Evolutionary conservation across 2,329 filamentous ascomycete genomes (phyloP), one percentile per base, ranked within the genome.

Genomic region (Cladosporium colombiae): DNA sequence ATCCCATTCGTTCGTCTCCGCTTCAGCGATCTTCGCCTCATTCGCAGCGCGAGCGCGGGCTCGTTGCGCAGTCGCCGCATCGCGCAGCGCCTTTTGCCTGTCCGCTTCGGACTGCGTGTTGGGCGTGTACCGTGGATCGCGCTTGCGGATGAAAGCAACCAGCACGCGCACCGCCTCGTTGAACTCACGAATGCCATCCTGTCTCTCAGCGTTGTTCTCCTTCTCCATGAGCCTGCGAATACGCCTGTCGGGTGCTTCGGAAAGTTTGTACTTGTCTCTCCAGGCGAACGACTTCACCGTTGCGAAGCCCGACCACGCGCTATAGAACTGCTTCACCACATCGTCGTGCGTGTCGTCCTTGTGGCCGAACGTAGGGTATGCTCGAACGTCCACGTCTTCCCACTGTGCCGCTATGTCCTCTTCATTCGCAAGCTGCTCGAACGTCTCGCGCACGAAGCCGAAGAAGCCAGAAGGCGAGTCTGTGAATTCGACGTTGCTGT

Each of bases 101-200:
- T 97, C 91, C 13, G 87, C 88, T 72, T 96, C 91, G 21, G 88
- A 91, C 74, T 93, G 90, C 0, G 84, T 86, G 71, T 92, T 94
- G 29, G 88, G 85, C 6, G 90, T 84, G 75, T 92, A 96, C 52
- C 95, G 88, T 0, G 93, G 92, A 75, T 99, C 95, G 37, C 95
- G 87, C 80, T 97, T 98, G 70, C 92, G 89, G 18, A 94, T 90
- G 78, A 98, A 98, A 1, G 88, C 85, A 2, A 98, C 90, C 14
- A 99, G 84, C 7, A 92, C 91, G 65, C 92, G 83, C 33, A 99
- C 92, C 3, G 93, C 91, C 67, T 97, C 93, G 78, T 97, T 98
- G 81, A 97, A 98, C 70, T 97, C 91, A 65, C 90, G 87, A 13
- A 91, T 86, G 2, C 88, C 92, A 62, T 94, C 91, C 23, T 97